Evolutionary conservation across 257 asterid species (phyloP).

Genomic region (Linderniella brevidens): DNA sequence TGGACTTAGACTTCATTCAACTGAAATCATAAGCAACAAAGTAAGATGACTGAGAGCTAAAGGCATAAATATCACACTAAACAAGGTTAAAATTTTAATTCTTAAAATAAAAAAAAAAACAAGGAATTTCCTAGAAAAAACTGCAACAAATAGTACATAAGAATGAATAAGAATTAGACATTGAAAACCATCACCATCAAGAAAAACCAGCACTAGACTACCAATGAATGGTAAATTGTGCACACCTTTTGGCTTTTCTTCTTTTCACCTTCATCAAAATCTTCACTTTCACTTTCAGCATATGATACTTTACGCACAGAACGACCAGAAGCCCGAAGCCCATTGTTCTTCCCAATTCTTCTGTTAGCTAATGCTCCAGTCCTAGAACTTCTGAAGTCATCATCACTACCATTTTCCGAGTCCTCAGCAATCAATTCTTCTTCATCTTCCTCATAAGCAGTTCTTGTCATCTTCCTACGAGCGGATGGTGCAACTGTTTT

Average conservation of each 20-base stretch:
- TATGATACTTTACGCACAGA: conserved; percentile 87
- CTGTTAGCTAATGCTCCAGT: conserved; percentile 37
- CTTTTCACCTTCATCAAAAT: conserved; percentile 53
- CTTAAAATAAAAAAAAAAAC: too few species aligned
- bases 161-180: too few species aligned
- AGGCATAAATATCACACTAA: too few species aligned
- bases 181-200: too few species aligned
- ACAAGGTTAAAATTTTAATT: too few species aligned
- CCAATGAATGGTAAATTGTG: background rate
- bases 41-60: too few species aligned
- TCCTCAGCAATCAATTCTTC: conserved; percentile 66
- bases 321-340: conserved; percentile 71
- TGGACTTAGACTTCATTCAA: too few species aligned
- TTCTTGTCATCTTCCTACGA: conserved; percentile 52
- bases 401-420: conserved; percentile 57
- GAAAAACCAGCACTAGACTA: conserved; percentile 1
- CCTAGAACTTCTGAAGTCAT: conserved; percentile 41
- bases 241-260: conserved; percentile 65
- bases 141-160: too few species aligned
- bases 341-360: conserved; percentile 44
- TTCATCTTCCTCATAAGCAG: conserved; percentile 52
- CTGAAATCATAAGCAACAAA: too few species aligned
- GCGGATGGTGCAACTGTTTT: conserved; percentile 29
- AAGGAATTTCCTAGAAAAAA: too few species aligned
- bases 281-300: conserved; percentile 95